Evolutionary conservation across 208 protist genomes (phyloP).

Genomic region (Crithidia brevicula): DNA sequence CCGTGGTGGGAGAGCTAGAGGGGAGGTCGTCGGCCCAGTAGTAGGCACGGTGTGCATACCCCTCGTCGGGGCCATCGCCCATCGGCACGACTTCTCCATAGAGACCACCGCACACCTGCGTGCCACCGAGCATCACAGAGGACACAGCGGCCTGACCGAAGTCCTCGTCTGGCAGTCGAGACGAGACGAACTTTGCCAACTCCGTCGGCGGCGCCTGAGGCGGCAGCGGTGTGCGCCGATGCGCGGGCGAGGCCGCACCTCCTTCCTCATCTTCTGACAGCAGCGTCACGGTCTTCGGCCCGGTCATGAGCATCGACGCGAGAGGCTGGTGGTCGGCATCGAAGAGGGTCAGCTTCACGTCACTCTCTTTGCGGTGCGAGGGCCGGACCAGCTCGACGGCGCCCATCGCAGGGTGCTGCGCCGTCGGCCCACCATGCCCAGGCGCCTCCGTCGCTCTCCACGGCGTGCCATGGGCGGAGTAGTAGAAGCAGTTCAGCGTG

Average conservation of each 20-base stretch:
- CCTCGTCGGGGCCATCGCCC: background rate
- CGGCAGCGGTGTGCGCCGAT: slow-evolving; percentile 10
- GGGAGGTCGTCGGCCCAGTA: slow-evolving; percentile 19
- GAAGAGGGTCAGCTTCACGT: slow-evolving; percentile 80
- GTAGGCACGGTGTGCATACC: slow-evolving; percentile 48
- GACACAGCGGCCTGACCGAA: background rate
- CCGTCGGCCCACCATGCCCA: background rate
- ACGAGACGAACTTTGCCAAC: background rate
- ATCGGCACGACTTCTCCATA: slow-evolving; percentile 46
- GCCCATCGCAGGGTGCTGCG: slow-evolving; percentile 58
- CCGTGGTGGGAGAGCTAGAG: background rate
- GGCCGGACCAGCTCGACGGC: slow-evolving; percentile 72
- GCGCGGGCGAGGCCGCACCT: background rate
- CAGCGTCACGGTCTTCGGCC: slow-evolving; percentile 14
- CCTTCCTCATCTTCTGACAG: background rate
- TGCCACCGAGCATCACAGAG: slow-evolving; percentile 22
- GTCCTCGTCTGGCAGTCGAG: background rate
- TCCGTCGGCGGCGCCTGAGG: background rate
- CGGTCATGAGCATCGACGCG: slow-evolving; percentile 75
- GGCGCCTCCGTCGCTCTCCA: background rate
- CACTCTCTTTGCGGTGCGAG: slow-evolving; percentile 56
- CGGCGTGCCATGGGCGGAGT: slow-evolving; percentile 36
- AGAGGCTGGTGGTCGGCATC: slow-evolving; percentile 45
- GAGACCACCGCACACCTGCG: slow-evolving; percentile 36
- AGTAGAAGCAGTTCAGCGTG: slow-evolving; percentile 75